Evolutionary conservation across 805 yeast species (phyloP).

Genomic region (Ogataea ganodermae): DNA sequence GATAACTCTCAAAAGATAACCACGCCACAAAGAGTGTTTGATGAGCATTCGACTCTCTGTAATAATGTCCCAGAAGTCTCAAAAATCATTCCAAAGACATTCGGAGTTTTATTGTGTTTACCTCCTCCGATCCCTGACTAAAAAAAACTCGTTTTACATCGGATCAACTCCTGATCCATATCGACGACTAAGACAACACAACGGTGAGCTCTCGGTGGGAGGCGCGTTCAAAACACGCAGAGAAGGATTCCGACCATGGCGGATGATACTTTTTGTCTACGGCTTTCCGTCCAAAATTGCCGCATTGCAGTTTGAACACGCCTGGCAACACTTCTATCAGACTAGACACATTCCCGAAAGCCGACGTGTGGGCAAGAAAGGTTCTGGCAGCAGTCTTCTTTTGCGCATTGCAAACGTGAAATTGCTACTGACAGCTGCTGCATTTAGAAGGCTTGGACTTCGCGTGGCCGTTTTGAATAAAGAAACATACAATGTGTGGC

Average conservation of each 20-base stretch:
- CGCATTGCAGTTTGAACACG: conserved; percentile 83
- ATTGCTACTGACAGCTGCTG: conserved; percentile 42
- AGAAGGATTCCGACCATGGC: conserved; percentile 71
- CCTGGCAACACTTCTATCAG: conserved; percentile 73
- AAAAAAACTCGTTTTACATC: conserved; percentile 63
- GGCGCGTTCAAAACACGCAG: conserved; percentile 72
- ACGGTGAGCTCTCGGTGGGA: conserved; percentile 61
- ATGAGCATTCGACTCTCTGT: no score
- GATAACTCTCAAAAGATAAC: no score
- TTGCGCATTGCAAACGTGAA: conserved; percentile 51
- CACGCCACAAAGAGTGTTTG: no score
- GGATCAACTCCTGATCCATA: conserved; percentile 84
- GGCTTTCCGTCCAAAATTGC: conserved; percentile 71
- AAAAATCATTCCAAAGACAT: conserved; percentile 1
- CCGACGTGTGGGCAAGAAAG: conserved; percentile 40
- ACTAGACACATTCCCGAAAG: conserved; percentile 57
- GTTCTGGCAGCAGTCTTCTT: conserved; percentile 44
- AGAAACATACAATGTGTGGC: conserved; percentile 37
- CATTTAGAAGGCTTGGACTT: conserved; percentile 49
- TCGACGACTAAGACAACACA: conserved; percentile 71
- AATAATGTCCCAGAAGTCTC: not conserved
- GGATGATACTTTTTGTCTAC: conserved; percentile 58
- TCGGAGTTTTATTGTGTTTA: conserved; percentile 66
- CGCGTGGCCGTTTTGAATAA: conserved; percentile 47
- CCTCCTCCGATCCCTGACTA: conserved; percentile 59